These are phyloP conservation scores for Candida krabiensis DNA, from an alignment of 805 yeast species.

Conservation along the genomic window DNA sequence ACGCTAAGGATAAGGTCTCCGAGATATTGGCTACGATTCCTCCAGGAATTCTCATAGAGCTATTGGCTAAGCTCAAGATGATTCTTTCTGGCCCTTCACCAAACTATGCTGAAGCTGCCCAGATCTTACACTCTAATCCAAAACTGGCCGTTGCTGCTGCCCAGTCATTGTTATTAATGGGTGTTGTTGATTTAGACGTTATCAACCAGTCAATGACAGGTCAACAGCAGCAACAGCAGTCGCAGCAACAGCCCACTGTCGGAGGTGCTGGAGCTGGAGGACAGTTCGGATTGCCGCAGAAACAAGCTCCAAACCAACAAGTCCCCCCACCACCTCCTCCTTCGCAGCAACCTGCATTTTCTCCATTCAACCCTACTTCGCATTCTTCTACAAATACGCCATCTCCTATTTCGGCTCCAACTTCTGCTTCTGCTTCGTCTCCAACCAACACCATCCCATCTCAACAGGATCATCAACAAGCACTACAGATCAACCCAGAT, in stretches of 20 bases:
- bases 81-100: constrained; percentile 52
- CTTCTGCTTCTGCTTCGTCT: constrained; percentile 14
- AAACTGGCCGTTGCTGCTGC: constrained; percentile 66
- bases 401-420: constrained; percentile 19
- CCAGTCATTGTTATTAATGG: constrained; percentile 76
- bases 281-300: constrained; percentile 5
- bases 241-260: constrained; percentile 13
- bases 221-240: constrained; percentile 20
- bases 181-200: constrained; percentile 67
- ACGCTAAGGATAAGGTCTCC: constrained; percentile 57
- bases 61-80: constrained; percentile 64
- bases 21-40: constrained; percentile 62
- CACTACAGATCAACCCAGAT: constrained; percentile 31
- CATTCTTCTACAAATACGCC: constrained; percentile 18
- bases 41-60: constrained; percentile 69
- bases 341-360: constrained; percentile 11
- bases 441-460: constrained; percentile 16
- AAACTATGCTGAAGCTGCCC: constrained; percentile 49
- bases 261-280: constrained; percentile 7
- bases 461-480: constrained; percentile 10
- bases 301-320: constrained; percentile 5
- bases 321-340: constrained; percentile 4
- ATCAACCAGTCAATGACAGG: constrained; percentile 52
- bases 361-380: constrained; percentile 21
- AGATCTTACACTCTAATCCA: constrained; percentile 53